Evolutionary conservation across 75 land plant species (phyloP), one percentile per base, ranked within the genome.

Genomic region (Cupressus sempervirens): DNA sequence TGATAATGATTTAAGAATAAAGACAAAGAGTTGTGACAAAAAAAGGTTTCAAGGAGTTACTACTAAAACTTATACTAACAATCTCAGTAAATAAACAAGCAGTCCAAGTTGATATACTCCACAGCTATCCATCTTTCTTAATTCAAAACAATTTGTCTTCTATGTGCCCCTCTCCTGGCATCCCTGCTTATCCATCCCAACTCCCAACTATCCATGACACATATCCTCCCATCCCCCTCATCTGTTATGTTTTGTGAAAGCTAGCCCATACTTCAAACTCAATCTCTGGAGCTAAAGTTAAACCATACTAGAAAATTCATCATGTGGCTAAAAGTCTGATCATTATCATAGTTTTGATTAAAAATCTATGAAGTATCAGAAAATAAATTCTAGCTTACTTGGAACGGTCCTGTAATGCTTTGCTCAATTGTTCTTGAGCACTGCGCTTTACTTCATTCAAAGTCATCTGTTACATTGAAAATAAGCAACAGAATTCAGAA

Each of bases 361-460:
- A 70, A 30, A 70, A 70, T 70, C 6, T 70, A 32, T 10, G 32
- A 70, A 11, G 11, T 72, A 35, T 32, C 32, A 53, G 62, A 35
- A 54, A 82, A 84, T 32, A 85, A 45, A 80, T 16, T 15, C 36
- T 45, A 9, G 10, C 35, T 26, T 85, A 98, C 99, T 94, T 93
- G 41, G 98, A 83, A 7, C 89, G 88, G 83, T 98, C 91, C 85
- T 95, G 92, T 84, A 96, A 84, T 75, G 94, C 99, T 54, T 92
- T 90, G 73, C 90, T 92, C 80, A 98, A 86, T 94, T 98, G 97
- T 70, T 93, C 92, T 84, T 96, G 98, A 52, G 99, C 98, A 83
- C 90, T 94, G 41, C 95, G 91, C 86, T 91, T 93, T 68, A 98
- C 95, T 89, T 87, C 98, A 87, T 95, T 94, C 85, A 98, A 87